Base-by-base conservation (phyloP, 495 filamentous ascomycete genomes). In the Trypethelium eluteriae region DNA sequence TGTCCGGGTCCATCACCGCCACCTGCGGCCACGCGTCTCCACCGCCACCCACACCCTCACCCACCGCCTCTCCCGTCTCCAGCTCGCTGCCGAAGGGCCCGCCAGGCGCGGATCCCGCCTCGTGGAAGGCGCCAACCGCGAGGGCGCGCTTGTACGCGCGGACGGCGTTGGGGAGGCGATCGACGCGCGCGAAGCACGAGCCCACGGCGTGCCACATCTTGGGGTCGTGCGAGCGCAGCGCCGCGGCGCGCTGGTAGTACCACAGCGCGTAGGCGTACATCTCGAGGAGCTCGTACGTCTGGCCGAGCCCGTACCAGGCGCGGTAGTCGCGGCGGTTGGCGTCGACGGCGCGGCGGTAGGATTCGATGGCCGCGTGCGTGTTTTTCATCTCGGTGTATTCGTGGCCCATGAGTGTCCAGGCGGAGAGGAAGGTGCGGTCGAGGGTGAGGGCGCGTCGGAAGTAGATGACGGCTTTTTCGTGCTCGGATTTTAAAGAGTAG, bases 341-440 rank as follows among this genome's bases (percentile, higher is more conserved):
- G 70, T 98, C 95, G 3, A 99, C 95, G 1, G 95, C 95, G 16
- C 95, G 88, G 3, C 95, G 88, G 72, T 99, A 99, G 10, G 89
- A 92, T 75, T 99, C 95, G 68, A 99, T 98, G 16, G 95, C 95
- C 0, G 95, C 93, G 72, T 99, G 95, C 0, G 95, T 99, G 72
- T 99, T 99, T 72, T 98, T 99, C 79, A 99, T 88, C 75, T 99
- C 95, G 41, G 98, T 91, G 75, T 97, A 99, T 74, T 99, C 95
- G 74, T 98, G 95, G 9, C 95, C 95, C 95, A 99, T 99, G 0
- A 99, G 81, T 1, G 93, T 99, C 95, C 95, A 99, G 14, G 95
- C 95, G 3, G 90, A 93, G 39, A 96, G 81, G 70, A 93, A 99
- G 50, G 84, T 88, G 10, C 93, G 89, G 74, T 99, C 95, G 1